A percentile compares a stretch with the other conserved stretches of the same genome.
Evolutionary conservation across 108 stramenopile genomes (phyloP).

Genomic region (Pseudonitzschia multiseries): DNA sequence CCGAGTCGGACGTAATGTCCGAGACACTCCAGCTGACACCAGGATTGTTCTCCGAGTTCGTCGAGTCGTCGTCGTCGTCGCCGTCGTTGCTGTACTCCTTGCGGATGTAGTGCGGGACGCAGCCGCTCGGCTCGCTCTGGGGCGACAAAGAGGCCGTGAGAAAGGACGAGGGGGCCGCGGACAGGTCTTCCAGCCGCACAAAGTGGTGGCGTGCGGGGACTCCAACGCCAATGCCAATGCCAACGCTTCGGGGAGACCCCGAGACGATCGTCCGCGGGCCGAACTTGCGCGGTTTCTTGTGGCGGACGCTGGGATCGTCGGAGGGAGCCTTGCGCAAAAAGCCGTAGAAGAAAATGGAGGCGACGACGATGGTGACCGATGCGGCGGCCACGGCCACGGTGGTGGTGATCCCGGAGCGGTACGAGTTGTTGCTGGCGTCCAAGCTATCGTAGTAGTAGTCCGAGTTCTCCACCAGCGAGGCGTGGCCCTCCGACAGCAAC

Average conservation of each 20-base stretch:
- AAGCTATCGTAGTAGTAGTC: not conserved
- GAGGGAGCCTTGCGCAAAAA: slow-evolving; percentile 17
- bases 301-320: slow-evolving; percentile 15
- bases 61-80: not conserved
- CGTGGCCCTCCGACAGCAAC: slow-evolving; percentile 15
- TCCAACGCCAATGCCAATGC: no score
- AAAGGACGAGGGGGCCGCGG: slow-evolving; percentile 7
- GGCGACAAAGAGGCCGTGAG: not conserved
- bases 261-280: not conserved
- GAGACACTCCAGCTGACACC: slow-evolving; percentile 31
- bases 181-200: slow-evolving; percentile 19
- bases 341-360: slow-evolving; percentile 35
- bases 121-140: not conserved
- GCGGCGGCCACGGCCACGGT: slow-evolving; percentile 28
- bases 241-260: not conserved
- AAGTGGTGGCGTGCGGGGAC: slow-evolving; percentile 11
- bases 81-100: not conserved
- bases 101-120: not conserved
- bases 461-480: slow-evolving; percentile 20
- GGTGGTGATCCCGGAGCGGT: slow-evolving; percentile 9
- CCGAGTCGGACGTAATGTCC: slow-evolving; percentile 40
- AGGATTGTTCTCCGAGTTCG: not conserved
- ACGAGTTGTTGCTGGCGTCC: not conserved
- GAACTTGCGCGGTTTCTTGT: slow-evolving; percentile 8
- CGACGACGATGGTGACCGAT: slow-evolving; percentile 29